phyloP scores from a whole-genome alignment of 306 rosid species.

The Arachis hypogaea region DNA sequence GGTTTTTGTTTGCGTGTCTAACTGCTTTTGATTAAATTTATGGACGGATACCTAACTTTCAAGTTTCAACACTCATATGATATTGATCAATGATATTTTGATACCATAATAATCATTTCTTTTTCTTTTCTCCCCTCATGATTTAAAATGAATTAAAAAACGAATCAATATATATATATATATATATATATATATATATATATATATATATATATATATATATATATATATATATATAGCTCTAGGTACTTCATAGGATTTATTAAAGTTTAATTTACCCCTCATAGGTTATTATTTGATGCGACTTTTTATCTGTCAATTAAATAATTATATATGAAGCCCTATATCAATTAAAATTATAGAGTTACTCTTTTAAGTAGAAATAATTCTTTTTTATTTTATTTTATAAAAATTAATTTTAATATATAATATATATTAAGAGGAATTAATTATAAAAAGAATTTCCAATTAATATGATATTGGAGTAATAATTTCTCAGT shows the following conservation, averaged over 20 bases:
- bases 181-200: too few species aligned
- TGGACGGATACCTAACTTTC: slow-evolving; percentile 46
- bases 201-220: too few species aligned
- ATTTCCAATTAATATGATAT: neutral
- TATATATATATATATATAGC: neutral
- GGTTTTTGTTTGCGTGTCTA: slow-evolving; percentile 33
- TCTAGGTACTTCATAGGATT: neutral
- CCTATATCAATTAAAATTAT: too few species aligned
- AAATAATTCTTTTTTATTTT: too few species aligned
- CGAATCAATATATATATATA: neutral
- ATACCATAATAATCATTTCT: neutral
- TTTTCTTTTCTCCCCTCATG: neutral
- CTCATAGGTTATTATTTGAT: too few species aligned
- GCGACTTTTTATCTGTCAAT: too few species aligned
- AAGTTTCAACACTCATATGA: slow-evolving; percentile 10
- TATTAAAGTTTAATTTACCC: too few species aligned
- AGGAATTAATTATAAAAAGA: neutral
- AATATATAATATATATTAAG: neutral
- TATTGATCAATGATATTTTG: slow-evolving; percentile 22
- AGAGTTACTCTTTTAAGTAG: too few species aligned
- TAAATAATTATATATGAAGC: too few species aligned
- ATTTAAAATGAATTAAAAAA: too few species aligned
- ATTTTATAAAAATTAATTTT: neutral
- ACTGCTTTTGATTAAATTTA: slow-evolving; percentile 34
- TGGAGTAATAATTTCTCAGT: too few species aligned